Evolutionary conservation across 495 filamentous ascomycete species (phyloP).

Genomic region (Penicillium lagena): DNA sequence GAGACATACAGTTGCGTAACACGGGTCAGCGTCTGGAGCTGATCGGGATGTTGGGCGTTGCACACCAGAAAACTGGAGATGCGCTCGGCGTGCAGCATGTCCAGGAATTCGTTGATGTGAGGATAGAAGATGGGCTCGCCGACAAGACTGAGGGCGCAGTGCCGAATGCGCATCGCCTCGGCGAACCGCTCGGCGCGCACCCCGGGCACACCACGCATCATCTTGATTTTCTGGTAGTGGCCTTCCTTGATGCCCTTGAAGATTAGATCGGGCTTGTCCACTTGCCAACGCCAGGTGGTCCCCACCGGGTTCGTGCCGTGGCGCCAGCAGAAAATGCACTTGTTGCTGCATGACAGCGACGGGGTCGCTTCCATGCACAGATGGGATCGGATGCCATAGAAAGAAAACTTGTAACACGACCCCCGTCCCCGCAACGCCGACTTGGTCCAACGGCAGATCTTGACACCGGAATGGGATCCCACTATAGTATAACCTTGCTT

Average conservation of each 20-base stretch:
- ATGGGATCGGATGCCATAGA: slow-evolving; percentile 93
- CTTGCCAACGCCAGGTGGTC: slow-evolving; percentile 92
- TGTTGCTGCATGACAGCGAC: slow-evolving; percentile 92
- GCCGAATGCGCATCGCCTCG: slow-evolving; percentile 86
- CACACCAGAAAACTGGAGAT: slow-evolving; percentile 95
- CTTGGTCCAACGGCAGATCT: slow-evolving; percentile 98
- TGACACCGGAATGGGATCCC: slow-evolving; percentile 91
- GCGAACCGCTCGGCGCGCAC: slow-evolving; percentile 86
- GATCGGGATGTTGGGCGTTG: slow-evolving; percentile 95
- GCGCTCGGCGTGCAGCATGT: slow-evolving; percentile 72
- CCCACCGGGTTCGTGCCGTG: slow-evolving; percentile 96
- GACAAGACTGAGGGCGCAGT: slow-evolving; percentile 86
- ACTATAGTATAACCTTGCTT: slow-evolving; percentile 97
- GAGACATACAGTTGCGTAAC: slow-evolving; percentile 95
- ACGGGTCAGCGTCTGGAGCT: slow-evolving; percentile 69
- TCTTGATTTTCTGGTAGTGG: slow-evolving; percentile 96
- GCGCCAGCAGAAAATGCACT: slow-evolving; percentile 98
- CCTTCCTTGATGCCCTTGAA: slow-evolving; percentile 84
- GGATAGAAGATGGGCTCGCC: slow-evolving; percentile 98
- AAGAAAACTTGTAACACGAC: slow-evolving; percentile 94
- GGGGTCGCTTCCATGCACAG: slow-evolving; percentile 98
- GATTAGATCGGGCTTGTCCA: slow-evolving; percentile 83
- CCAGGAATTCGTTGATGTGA: slow-evolving; percentile 85
- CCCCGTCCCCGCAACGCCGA: slow-evolving; percentile 92
- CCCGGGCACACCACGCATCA: slow-evolving; percentile 88